Evolutionary conservation across 2,329 filamentous ascomycete species (phyloP).

Genomic region (Neonectria sp.): DNA sequence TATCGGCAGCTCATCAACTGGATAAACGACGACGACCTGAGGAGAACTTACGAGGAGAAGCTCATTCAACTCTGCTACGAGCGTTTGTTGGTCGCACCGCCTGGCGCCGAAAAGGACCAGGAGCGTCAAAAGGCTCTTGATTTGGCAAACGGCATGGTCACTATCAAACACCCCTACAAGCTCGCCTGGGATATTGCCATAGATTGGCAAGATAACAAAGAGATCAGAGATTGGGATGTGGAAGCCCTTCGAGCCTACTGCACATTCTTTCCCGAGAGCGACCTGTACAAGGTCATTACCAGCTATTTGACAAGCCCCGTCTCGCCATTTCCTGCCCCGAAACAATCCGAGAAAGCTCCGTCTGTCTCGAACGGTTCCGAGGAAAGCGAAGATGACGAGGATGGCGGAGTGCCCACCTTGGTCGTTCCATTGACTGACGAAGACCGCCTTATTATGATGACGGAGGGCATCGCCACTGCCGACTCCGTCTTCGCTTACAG

Average conservation of each 20-base stretch:
- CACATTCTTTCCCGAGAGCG: conserved; percentile 85
- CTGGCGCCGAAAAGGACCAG: conserved; percentile 74
- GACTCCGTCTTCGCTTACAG: conserved; percentile 87
- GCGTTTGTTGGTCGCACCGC: conserved; percentile 77
- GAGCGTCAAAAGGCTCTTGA: conserved; percentile 83
- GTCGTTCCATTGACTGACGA: conserved; percentile 77
- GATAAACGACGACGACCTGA: conserved; percentile 87
- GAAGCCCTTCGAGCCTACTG: conserved; percentile 86
- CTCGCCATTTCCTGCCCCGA: conserved; percentile 79
- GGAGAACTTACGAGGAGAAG: conserved; percentile 92
- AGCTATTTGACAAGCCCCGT: conserved; percentile 87
- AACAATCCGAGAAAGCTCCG: conserved; percentile 42
- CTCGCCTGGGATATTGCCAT: conserved; percentile 93
- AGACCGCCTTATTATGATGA: conserved; percentile 86
- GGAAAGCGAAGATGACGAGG: conserved; percentile 73
- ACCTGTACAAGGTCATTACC: conserved; percentile 85
- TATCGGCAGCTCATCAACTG: conserved; percentile 92
- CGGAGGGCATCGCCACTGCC: conserved; percentile 76
- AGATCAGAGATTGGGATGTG: conserved; percentile 82
- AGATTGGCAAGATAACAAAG: conserved; percentile 88
- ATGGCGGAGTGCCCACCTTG: conserved; percentile 67
- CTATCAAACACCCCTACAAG: conserved; percentile 91
- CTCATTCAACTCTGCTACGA: conserved; percentile 87
- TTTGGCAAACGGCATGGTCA: conserved; percentile 92
- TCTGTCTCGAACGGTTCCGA: conserved; percentile 58